Evolutionary conservation across 2,329 filamentous ascomycete genomes (phyloP), one percentile per base, ranked within the genome.

Genomic region (Xylariaceae sp.): DNA sequence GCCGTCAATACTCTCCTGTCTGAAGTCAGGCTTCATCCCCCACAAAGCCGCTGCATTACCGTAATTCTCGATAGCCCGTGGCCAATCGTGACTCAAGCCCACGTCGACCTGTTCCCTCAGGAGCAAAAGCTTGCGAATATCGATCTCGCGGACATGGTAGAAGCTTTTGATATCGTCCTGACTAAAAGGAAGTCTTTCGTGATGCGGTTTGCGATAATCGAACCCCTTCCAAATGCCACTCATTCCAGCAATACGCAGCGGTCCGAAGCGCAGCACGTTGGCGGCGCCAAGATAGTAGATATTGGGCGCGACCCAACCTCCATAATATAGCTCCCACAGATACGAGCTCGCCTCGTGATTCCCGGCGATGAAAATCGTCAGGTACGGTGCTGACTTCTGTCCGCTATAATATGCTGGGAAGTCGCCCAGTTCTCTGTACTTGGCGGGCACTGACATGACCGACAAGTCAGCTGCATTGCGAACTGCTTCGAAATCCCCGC

Each of bases 261-360:
- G 86, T 0, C 92, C 92, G 31, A 95, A 75, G 15, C 86, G 85
- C 38, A 99, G 67, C 9, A 99, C 85, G 64, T 95, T 96, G 52
- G 94, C 90, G 32, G 90, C 89, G 43, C 94, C 94, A 67, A 97
- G 79, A 71, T 96, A 99, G 75, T 96, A 99, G 56, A 99, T 97
- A 59, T 94, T 95, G 9, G 90, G 90, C 7, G 92, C 92, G 6
- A 90, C 94, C 94, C 94, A 99, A 44, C 94, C 94, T 45, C 94
- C 94, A 65, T 97, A 95, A 72, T 89, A 95, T 0, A 99, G 80
- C 70, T 99, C 94, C 75, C 85, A 94, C 5, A 96, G 75, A 68
- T 97, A 84, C 44, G 88, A 90, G 62, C 88, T 88, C 1, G 94
- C 92, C 72, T 99, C 94, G 63, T 99, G 94, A 65, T 99, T 99